Conservation (phyloP, 176 grass and related monocot genomes). For the Tuctoria greenei region DNA sequence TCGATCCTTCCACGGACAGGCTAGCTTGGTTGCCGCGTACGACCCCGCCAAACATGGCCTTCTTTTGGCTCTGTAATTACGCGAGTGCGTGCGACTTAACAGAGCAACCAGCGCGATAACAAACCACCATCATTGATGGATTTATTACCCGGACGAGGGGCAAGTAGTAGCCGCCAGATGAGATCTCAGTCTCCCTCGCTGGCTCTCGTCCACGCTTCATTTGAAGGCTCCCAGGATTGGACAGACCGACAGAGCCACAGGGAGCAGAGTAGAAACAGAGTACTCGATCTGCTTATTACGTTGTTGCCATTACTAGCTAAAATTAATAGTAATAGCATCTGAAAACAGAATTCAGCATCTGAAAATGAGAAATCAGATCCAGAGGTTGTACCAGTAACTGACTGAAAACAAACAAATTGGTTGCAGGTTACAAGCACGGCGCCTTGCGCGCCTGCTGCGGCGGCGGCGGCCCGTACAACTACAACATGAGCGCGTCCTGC, state of each 20-base stretch:
- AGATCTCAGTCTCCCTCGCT: not conserved
- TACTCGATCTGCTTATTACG: too few species aligned
- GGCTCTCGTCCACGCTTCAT: not conserved
- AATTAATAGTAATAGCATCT: too few species aligned
- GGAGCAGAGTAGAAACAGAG: not conserved
- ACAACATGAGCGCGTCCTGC: slow-evolving; percentile 62
- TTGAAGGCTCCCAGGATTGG: not conserved
- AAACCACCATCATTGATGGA: not conserved
- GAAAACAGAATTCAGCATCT: too few species aligned
- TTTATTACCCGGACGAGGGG: not conserved
- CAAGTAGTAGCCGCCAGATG: not conserved
- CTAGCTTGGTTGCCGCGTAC: slow-evolving; percentile 1
- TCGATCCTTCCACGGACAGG: not conserved
- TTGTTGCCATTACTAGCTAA: too few species aligned
- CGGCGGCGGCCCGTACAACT: slow-evolving; percentile 74
- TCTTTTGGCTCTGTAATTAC: not conserved
- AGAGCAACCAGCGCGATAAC: not conserved
- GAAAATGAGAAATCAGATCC: too few species aligned
- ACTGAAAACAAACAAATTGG: too few species aligned
- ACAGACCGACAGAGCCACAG: not conserved
- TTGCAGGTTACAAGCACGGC: slow-evolving; percentile 62
- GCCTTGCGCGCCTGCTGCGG: slow-evolving; percentile 69
- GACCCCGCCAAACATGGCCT: not conserved
- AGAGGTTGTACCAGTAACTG: too few species aligned
- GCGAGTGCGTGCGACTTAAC: not conserved